phyloP scores from a whole-genome alignment of 768 basidiomycete species.

The Calocybe indica region DNA sequence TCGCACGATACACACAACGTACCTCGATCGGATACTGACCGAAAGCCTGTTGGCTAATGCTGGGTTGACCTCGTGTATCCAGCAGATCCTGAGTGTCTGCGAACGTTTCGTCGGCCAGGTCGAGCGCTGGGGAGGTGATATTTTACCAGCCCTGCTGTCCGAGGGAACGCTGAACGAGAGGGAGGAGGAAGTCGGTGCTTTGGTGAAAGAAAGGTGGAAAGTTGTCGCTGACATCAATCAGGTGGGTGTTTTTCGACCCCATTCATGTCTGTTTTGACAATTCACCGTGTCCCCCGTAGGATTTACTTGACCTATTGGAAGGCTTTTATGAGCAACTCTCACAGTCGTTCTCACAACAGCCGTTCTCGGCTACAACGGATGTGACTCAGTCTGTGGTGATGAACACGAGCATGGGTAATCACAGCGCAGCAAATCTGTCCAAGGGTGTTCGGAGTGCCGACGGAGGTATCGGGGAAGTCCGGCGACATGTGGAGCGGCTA shows the following conservation, averaged over 20 bases:
- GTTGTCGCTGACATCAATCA: conserved; percentile 74
- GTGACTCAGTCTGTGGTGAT: conserved; percentile 65
- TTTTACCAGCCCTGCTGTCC: conserved; percentile 75
- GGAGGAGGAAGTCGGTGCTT: conserved; percentile 55
- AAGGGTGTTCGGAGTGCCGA: conserved; percentile 47
- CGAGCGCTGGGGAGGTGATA: conserved; percentile 90
- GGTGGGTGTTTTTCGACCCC: conserved; percentile 34
- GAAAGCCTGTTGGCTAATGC: conserved; percentile 75
- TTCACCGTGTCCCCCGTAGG: conserved; percentile 31
- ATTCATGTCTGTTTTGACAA: not conserved
- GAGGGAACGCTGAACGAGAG: conserved; percentile 69
- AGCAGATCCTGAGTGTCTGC: conserved; percentile 75
- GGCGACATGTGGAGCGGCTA: conserved; percentile 78
- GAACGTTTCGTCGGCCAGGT: conserved; percentile 84
- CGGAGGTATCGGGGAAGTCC: conserved; percentile 54
- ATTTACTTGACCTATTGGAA: conserved; percentile 57
- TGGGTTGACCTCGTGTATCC: conserved; percentile 53
- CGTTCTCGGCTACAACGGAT: conserved; percentile 55
- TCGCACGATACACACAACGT: conserved; percentile 74
- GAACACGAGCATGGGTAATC: conserved; percentile 50
- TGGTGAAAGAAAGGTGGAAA: conserved; percentile 66
- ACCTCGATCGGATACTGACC: conserved; percentile 71
- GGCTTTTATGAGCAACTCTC: conserved; percentile 81
- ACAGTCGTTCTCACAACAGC: conserved; percentile 69
- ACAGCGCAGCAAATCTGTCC: conserved; percentile 48